Evolutionary conservation across 371 early-diverging fungal genomes (phyloP), one percentile per base, ranked within the genome.

Genomic region (Syncephalastrum racemosum): DNA sequence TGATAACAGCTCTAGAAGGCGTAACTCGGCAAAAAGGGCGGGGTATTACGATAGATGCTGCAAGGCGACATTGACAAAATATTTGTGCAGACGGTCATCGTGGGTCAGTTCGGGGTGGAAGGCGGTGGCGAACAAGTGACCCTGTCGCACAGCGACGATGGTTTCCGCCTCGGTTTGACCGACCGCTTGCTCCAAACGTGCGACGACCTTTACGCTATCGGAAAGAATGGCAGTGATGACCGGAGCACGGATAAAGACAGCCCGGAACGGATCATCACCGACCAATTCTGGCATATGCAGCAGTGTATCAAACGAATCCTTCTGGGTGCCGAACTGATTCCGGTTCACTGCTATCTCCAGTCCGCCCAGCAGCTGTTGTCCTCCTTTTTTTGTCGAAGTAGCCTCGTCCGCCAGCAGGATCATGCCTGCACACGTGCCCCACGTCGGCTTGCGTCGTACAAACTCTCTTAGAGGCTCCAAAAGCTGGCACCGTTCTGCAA

Each of bases 351-450:
- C 82, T 20, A 94, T 88, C 41, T 86, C 80, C 52, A 96, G 79
- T 0, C 89, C 95, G 31, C 92, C 92, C 36, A 97, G 71, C 46
- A 91, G 65, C 67, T 82, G 76, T 64, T 96, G 95, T 4, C 95
- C 96, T 19, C 92, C 92, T 52, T 86, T 79, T 70, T 94, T 92
- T 10, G 89, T 82, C 18, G 82, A 77, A 13, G 77, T 80, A 7
- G 90, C 93, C 56, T 81, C 81, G 53, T 91, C 77, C 4, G 94
- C 81, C 46, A 97, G 80, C 67, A 97, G 80, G 55, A 97, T 96
- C 88, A 97, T 80, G 36, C 98, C 98, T 18, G 98, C 98, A 67
- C 98, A 97, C 46, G 97, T 96, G 16, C 98, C 98, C 95, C 95
- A 97, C 16, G 92, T 87, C 51, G 85, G 95, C 75, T 84, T 91